Evolutionary conservation across 2,329 filamentous ascomycete genomes (phyloP).

Genomic region (Torrubiella hemipterigena): DNA sequence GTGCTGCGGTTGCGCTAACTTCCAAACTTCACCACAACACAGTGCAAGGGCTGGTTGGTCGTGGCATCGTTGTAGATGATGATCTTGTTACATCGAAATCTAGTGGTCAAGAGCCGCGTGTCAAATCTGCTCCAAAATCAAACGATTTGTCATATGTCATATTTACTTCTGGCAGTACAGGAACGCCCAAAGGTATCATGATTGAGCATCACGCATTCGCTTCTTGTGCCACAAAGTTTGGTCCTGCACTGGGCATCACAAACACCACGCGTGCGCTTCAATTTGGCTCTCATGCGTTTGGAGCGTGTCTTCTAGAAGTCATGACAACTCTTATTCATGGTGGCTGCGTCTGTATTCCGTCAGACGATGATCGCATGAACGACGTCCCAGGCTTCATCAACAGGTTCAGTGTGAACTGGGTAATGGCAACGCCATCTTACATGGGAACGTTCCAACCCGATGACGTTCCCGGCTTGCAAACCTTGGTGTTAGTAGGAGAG

Average conservation of each 20-base stretch:
- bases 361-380: conserved; percentile 11
- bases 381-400: conserved; percentile 8
- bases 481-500: conserved; percentile 3
- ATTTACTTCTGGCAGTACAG: not conserved
- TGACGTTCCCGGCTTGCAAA: conserved; percentile 3
- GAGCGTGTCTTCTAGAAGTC: conserved; percentile 8
- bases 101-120: not conserved
- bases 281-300: conserved; percentile 11
- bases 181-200: not conserved
- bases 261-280: conserved; percentile 6
- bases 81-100: not conserved
- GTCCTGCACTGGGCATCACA: not conserved
- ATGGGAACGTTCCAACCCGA: conserved; percentile 4
- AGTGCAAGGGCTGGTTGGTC: not conserved
- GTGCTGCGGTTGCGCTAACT: not conserved
- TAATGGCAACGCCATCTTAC: conserved; percentile 9
- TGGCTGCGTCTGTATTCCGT: conserved; percentile 11
- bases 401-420: conserved; percentile 7
- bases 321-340: conserved; percentile 7
- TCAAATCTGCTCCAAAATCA: not conserved
- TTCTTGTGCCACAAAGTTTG: not conserved
- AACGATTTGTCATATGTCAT: not conserved
- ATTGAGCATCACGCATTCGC: not conserved
- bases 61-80: not conserved
- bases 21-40: not conserved